phyloP scores from a whole-genome alignment of 2,329 filamentous ascomycete genomes.

The Fusarium denticulatum region DNA sequence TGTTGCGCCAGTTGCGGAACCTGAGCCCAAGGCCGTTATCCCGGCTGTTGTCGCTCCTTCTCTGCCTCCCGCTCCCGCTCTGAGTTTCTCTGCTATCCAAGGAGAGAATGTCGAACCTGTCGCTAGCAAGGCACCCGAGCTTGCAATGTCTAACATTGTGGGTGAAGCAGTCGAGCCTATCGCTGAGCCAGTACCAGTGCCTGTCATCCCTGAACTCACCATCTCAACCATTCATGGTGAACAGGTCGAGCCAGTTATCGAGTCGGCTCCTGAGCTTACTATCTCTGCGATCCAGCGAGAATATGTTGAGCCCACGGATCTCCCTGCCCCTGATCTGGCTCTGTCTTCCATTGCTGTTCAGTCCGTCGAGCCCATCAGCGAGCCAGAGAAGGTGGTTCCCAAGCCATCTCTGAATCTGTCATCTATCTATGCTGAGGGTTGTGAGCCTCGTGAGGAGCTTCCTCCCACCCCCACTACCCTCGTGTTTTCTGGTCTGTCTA shows the following conservation, averaged over 20 bases:
- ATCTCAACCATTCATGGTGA: constrained; percentile 34
- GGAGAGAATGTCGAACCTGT: constrained; percentile 36
- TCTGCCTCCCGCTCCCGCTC: constrained; percentile 19
- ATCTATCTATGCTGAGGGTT: constrained; percentile 44
- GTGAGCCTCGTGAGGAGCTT: constrained; percentile 50
- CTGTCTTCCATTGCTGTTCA: constrained; percentile 46
- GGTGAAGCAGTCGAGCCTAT: constrained; percentile 29
- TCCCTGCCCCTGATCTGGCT: constrained; percentile 38
- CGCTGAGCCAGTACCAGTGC: constrained; percentile 4
- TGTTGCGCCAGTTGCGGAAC: constrained; percentile 30
- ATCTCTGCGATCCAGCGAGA: constrained; percentile 40
- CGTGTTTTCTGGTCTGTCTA: constrained; percentile 48
- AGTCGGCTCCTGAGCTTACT: constrained; percentile 20
- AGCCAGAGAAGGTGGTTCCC: constrained; percentile 48
- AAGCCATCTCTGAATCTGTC: constrained; percentile 44
- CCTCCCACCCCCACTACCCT: constrained; percentile 39
- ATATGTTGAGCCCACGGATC: constrained; percentile 39
- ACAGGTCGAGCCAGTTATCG: constrained; percentile 37
- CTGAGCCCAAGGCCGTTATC: constrained; percentile 4
- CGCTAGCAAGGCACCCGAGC: constrained; percentile 10
- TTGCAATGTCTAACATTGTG: constrained; percentile 23
- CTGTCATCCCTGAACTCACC: constrained; percentile 27
- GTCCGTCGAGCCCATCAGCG: constrained; percentile 46
- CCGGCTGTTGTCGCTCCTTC: constrained; percentile 10
- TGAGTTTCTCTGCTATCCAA: constrained; percentile 37